Evolutionary conservation across 768 basidiomycete genomes (phyloP), one percentile per base, ranked within the genome.

Genomic region (Agrocybe praecox): DNA sequence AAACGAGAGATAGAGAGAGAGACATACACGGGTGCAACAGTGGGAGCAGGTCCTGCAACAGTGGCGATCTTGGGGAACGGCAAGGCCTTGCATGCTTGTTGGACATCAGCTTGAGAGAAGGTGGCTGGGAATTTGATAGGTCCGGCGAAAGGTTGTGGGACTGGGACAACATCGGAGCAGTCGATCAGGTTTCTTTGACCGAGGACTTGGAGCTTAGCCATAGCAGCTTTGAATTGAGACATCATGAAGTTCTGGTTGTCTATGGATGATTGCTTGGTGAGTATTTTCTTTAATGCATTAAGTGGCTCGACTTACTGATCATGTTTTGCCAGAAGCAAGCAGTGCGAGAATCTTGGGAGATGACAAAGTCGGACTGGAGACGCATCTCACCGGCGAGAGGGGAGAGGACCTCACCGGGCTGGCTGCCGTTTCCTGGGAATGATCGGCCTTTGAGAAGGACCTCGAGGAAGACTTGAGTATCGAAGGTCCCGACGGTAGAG

Each of bases 381-480:
- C 64, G 64, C 64, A 65, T 67, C 56, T 67, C 66, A 26, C 64
- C 64, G 18, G 56, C 57, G 26, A 67, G 40, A 42, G 66, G 64
- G 18, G 66, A 67, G 24, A 59, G 43, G 24, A 67, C 66, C 56
- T 67, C 66, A 32, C 66, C 66, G 24, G 62, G 42, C 15, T 65
- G 60, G 22, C 58, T 58, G 33, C 57, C 59, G 40, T 60, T 62
- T 15, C 56, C 62, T 8, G 65, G 65, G 61, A 64, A 64, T 33
- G 50, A 26, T 12, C 22, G 55, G 17, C 68, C 68, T 43, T 67
- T 65, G 53, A 71, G 68, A 21, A 69, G 66, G 17, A 71, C 69
- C 58, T 77, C 75, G 49, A 76, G 60, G 68, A 67, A 75, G 54
- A 76, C 53, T 58, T 75, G 73, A n/a, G 71, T 68, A 59, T 76